Conservation (phyloP, 106 monocot genomes). For the Allium cepa region DNA sequence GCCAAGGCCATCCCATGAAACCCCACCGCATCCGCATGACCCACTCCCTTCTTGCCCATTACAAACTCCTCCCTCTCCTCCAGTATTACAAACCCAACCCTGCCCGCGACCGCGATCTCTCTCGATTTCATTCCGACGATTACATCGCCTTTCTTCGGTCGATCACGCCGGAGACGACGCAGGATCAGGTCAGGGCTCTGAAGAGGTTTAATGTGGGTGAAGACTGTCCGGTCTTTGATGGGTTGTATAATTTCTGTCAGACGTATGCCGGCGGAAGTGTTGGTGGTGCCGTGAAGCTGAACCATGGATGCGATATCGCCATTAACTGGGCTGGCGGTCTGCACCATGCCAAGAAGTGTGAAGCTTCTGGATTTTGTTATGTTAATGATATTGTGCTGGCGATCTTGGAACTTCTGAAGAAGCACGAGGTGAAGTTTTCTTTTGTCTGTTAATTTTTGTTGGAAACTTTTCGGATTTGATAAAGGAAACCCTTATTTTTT, state of each 20-base stretch:
- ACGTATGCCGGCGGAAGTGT: slow-evolving; percentile 65
- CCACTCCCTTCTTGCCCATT: slow-evolving; percentile 54
- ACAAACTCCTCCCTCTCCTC: slow-evolving; percentile 42
- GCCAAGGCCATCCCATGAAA: slow-evolving; percentile 78
- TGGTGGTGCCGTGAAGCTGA: slow-evolving; percentile 61
- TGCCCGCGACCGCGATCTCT: slow-evolving; percentile 56
- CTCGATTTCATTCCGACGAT: slow-evolving; percentile 70
- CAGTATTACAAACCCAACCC: slow-evolving; percentile 50
- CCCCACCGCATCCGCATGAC: slow-evolving; percentile 79
- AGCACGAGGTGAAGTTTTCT: slow-evolving; percentile 32
- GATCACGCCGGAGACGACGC: slow-evolving; percentile 63
- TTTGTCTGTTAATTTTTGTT: not conserved
- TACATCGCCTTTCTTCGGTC: slow-evolving; percentile 54
- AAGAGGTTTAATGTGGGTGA: slow-evolving; percentile 69
- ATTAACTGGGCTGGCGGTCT: slow-evolving; percentile 69
- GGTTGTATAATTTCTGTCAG: slow-evolving; percentile 57
- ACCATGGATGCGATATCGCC: slow-evolving; percentile 64
- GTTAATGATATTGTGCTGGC: slow-evolving; percentile 76
- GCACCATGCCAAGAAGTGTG: slow-evolving; percentile 73
- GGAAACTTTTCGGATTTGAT: not conserved
- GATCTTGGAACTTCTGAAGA: slow-evolving; percentile 58
- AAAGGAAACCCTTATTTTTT: too few relatives aligned
- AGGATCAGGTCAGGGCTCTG: slow-evolving; percentile 48
- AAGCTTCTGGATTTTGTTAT: slow-evolving; percentile 74
- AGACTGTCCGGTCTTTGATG: slow-evolving; percentile 74